Percentiles rank a stretch among this genome's conserved stretches.
Conservation (phyloP, 2,329 filamentous ascomycete species). For the Simplicillium aogashimaense region DNA sequence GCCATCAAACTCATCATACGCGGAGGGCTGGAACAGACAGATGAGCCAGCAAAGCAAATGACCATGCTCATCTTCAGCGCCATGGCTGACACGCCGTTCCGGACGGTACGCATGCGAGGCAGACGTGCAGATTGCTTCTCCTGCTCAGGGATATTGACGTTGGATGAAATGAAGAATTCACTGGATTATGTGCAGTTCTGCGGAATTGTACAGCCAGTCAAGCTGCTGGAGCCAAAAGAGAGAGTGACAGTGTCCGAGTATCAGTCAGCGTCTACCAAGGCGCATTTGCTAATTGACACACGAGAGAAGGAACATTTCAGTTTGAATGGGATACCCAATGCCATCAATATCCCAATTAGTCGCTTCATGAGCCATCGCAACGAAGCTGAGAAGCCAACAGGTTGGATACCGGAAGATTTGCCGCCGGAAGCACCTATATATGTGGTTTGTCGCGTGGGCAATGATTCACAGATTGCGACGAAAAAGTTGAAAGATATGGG, state of each 20-base stretch:
- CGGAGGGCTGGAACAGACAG: conserved; percentile 13
- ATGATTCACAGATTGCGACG: conserved; percentile 66
- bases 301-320: conserved; percentile 77
- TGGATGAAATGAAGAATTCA: conserved; percentile 49
- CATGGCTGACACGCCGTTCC: conserved; percentile 43
- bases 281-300: conserved; percentile 66
- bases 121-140: conserved; percentile 63
- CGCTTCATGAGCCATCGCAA: conserved; percentile 46
- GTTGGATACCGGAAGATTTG: conserved; percentile 29
- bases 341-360: conserved; percentile 56
- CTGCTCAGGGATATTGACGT: conserved; percentile 57
- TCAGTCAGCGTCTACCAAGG: conserved; percentile 15
- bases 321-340: conserved; percentile 65
- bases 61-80: conserved; percentile 38
- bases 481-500: conserved; percentile 55
- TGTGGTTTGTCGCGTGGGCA: conserved; percentile 64
- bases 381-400: conserved; percentile 10
- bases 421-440: conserved; percentile 47
- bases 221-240: conserved; percentile 50
- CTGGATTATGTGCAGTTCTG: conserved; percentile 85
- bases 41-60: conserved; percentile 14
- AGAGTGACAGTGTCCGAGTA: conserved; percentile 59
- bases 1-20: conserved; percentile 70
- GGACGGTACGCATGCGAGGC: conserved; percentile 63
- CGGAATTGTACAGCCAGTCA: conserved; percentile 47